Evolutionary conservation across 345 rosid species (phyloP), one percentile per base, ranked within the genome.

Genomic region (Luvunga scandens): DNA sequence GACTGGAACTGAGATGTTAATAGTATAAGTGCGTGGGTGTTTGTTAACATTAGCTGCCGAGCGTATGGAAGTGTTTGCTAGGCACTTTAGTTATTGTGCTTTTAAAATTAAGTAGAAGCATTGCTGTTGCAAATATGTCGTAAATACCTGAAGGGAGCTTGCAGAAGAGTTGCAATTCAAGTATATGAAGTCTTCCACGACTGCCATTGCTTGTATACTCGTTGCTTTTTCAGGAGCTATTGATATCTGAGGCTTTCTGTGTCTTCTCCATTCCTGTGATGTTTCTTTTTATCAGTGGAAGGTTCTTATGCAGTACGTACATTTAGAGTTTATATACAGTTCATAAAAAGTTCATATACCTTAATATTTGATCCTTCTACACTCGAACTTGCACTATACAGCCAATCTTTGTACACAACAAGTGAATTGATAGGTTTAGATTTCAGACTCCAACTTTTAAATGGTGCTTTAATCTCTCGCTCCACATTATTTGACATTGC

Each of bases 131-230:
- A 45, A 45, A 13, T 45, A 12, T 45, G 50, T 45, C 18, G 1
- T 8, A 2, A 34, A 59, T 85, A 95, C 98, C 94, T 93, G 97
- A 79, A 95, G 88, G 78, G 84, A 86, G 83, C 83, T 90, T 73
- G 96, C 36, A 24, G 93, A 91, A 63, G 90, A 91, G 83, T 90
- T 89, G 87, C 87, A 81, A 62, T 88, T 91, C 7, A 95, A 79
- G 90, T 95, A 95, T 53, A 93, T 78, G 84, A 95, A 95, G 86
- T 95, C 99, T 87, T 93, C 98, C 25, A 91, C 98, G 1, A 93
- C 89, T 81, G 83, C 89, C 91, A 90, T 88, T 24, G 90, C 88
- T 67, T 85, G 39, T 77, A 95, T 80, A 42, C 63, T 85, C 14
- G 89, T 73, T 66, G 91, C 88, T 79, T 87, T 92, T 25, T 82